Conservation (phyloP, 1,284 basidiomycete genomes). For the Schizophyllum commune region DNA sequence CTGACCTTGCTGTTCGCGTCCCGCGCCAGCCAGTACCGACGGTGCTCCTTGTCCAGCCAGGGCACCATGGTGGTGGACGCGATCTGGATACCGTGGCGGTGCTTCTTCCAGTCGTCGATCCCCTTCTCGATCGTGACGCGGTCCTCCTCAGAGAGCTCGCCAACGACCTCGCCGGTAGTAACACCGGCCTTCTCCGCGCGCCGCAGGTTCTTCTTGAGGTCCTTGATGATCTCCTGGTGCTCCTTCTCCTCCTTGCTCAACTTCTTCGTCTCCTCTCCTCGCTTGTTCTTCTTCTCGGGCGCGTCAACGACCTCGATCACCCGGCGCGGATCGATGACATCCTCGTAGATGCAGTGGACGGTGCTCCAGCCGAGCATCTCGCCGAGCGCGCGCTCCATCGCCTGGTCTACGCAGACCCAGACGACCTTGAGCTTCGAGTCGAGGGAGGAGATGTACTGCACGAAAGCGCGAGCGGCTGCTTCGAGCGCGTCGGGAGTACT, state of each 20-base stretch:
- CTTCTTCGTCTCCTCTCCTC: conserved; percentile 11
- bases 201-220: conserved; percentile 38
- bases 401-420: conserved; percentile 33
- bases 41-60: conserved; percentile 35
- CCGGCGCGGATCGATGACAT: conserved; percentile 31
- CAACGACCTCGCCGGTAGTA: conserved; percentile 23
- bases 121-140: conserved; percentile 30
- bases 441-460: conserved; percentile 25
- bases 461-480: conserved; percentile 27
- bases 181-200: conserved; percentile 32
- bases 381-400: conserved; percentile 29
- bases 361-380: conserved; percentile 28
- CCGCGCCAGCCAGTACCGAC: conserved; percentile 35
- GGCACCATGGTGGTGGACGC: conserved; percentile 36
- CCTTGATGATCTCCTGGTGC: conserved; percentile 24
- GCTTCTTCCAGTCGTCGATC: conserved; percentile 30
- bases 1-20: conserved; percentile 17
- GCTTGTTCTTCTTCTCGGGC: too few species aligned
- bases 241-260: conserved; percentile 26
- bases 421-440: conserved; percentile 17
- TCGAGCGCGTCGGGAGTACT: conserved; percentile 27
- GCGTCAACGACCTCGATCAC: conserved; percentile 29
- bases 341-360: conserved; percentile 37
- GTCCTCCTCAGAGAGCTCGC: conserved; percentile 27
- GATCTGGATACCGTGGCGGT: conserved; percentile 30